phyloP scores from a whole-genome alignment of 1,284 basidiomycete species.

The Sphaerobolus stellatus region DNA sequence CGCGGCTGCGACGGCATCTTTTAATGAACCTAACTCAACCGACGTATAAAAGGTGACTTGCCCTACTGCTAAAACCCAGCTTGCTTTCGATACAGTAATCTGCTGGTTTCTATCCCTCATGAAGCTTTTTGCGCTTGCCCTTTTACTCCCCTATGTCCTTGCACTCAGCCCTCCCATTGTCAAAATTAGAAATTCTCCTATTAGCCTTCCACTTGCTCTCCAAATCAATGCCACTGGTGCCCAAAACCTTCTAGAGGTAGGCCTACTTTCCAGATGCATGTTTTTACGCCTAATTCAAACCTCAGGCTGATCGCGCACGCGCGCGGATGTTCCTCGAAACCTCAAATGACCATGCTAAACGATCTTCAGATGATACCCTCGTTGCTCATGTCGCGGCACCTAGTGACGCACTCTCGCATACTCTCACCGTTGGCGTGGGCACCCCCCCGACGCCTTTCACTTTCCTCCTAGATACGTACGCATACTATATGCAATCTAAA shows the following conservation, averaged over 20 bases:
- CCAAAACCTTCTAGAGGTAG: not conserved
- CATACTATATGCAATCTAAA: too few species aligned
- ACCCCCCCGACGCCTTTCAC: not conserved
- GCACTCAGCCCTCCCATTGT: constrained; percentile 1
- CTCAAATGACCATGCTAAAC: not conserved
- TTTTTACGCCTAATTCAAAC: not conserved
- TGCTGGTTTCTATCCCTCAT: too few species aligned
- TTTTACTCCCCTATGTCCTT: not conserved
- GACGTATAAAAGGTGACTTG: too few species aligned
- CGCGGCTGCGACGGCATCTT: too few species aligned
- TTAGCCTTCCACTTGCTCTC: constrained; percentile 50
- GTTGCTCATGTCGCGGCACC: not conserved
- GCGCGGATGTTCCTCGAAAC: not conserved
- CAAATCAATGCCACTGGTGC: constrained; percentile 47
- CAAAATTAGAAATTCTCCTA: constrained; percentile 23
- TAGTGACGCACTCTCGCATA: not conserved
- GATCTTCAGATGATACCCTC: not conserved
- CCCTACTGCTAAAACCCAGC: too few species aligned
- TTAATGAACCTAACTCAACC: too few species aligned
- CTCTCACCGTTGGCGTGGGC: not conserved
- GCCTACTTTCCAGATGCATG: not conserved
- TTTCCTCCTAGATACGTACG: constrained; percentile 1
- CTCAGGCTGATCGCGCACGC: not conserved
- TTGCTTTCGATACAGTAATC: too few species aligned
- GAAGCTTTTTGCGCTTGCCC: not conserved